Evolutionary conservation across 2,329 filamentous ascomycete species (phyloP), one percentile per base, ranked within the genome.

Genomic region (Colletotrichum liaoningense): DNA sequence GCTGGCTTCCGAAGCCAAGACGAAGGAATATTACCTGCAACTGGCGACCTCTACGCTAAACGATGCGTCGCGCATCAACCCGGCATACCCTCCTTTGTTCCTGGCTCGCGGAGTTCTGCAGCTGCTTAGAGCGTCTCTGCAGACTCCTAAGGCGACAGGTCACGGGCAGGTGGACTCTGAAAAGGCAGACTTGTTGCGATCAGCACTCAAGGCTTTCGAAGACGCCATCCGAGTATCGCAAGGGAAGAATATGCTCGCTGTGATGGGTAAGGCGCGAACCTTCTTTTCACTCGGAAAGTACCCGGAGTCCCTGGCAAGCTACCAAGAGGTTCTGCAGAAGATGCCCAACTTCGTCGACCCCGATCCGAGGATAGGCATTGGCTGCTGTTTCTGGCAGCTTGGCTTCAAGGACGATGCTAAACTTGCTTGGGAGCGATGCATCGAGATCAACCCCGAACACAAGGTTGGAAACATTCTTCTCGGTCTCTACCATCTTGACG

Each of bases 331-430:
- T 19, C 86, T 99, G 63, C 88, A 92, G 78, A 95, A 93, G 82
- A 95, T 95, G 86, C 97, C 97, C 2, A 92, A 94, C 77, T 88
- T 98, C 79, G 91, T 93, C 55, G 97, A 99, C 79, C 97, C 97
- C 0, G 97, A 99, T 82, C 97, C 97, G 77, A 91, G 97, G 77
- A 96, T 99, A 77, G 97, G 97, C 68, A 96, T 99, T 79, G 97
- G 97, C 58, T 97, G 95, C 83, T 99, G 97, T 86, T 93, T 98
- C 82, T 99, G 97, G 97, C 94, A 98, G 82, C 88, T 99, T 33
- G 95, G 95, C 12, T 95, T 94, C 86, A 98, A 97, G 82, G 94
- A 97, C 42, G 95, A 98, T 78, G 97, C 97, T 8, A 96, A 94
- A 80, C 86, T 88, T 60, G 96, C 97, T 14, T 99, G 97, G 97